Evolutionary conservation across 306 rosid species (phyloP).

Genomic region (Inga leiocalycina): DNA sequence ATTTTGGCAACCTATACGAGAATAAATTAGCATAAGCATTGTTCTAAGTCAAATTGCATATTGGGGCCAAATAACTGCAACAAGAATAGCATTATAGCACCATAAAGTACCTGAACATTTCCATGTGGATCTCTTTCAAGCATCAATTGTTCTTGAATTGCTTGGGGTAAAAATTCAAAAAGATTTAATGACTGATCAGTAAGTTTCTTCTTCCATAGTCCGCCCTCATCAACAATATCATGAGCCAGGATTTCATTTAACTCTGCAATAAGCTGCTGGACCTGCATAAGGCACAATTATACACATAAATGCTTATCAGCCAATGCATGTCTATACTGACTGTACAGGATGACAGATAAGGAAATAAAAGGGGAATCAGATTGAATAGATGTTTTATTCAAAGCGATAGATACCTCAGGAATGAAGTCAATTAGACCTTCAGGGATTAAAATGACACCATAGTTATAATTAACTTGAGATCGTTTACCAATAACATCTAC

Average conservation of each 20-base stretch:
- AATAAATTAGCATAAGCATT: slow-evolving; percentile 25
- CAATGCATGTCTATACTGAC: background rate
- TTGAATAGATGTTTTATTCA: slow-evolving; percentile 19
- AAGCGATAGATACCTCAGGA: slow-evolving; percentile 79
- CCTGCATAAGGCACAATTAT: slow-evolving; percentile 57
- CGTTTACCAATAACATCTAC: slow-evolving; percentile 84
- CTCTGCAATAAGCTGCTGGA: slow-evolving; percentile 91
- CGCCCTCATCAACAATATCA: slow-evolving; percentile 80
- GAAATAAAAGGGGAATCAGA: background rate
- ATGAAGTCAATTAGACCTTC: slow-evolving; percentile 99
- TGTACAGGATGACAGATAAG: background rate
- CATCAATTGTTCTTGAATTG: slow-evolving; percentile 98
- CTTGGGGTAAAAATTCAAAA: slow-evolving; percentile 89
- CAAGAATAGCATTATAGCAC: slow-evolving; percentile 18
- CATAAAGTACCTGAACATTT: slow-evolving; percentile 85
- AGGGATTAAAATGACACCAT: slow-evolving; percentile 96
- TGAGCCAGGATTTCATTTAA: slow-evolving; percentile 92
- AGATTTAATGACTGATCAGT: slow-evolving; percentile 76
- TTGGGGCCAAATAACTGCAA: slow-evolving; percentile 11
- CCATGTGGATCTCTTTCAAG: slow-evolving; percentile 99
- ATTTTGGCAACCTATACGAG: slow-evolving; percentile 84
- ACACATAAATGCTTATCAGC: slow-evolving; percentile 16
- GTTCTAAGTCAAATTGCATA: slow-evolving; percentile 14
- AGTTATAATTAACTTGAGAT: slow-evolving; percentile 71
- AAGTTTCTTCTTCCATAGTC: slow-evolving; percentile 94